Evolutionary conservation across 129 eudicot genomes (phyloP).

Genomic region (Pittosporum tobira): DNA sequence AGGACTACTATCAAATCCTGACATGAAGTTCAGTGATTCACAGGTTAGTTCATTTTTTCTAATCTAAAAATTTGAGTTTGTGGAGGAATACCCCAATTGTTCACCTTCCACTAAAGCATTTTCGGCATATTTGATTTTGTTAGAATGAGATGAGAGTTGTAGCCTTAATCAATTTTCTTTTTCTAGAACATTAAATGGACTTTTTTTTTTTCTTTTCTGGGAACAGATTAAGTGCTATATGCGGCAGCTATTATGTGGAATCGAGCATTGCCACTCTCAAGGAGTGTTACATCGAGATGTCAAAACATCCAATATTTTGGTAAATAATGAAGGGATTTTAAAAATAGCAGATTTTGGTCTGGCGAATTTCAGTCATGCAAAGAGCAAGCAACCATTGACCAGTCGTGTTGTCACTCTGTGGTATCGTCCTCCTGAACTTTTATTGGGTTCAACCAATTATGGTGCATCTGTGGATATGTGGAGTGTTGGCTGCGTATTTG

Average conservation of each 20-base stretch:
- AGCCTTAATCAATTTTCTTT: not conserved
- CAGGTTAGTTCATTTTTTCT: conserved; percentile 33
- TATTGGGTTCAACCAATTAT: conserved; percentile 61
- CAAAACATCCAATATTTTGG: conserved; percentile 67
- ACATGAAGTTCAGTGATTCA: conserved; percentile 52
- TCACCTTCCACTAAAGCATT: not conserved
- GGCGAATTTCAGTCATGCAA: conserved; percentile 43
- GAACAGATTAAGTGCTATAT: conserved; percentile 73
- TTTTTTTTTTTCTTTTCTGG: not conserved
- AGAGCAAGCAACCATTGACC: conserved; percentile 50
- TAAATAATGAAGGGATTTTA: conserved; percentile 61
- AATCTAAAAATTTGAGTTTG: not conserved
- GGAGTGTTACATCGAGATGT: conserved; percentile 81
- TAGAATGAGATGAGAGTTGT: not conserved
- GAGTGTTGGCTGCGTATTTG: conserved; percentile 89
- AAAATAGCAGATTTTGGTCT: conserved; percentile 87
- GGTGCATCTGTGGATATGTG: conserved; percentile 62
- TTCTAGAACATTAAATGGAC: not conserved
- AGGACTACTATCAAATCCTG: conserved; percentile 68
- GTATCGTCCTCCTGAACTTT: conserved; percentile 93
- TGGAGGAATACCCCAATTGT: not conserved
- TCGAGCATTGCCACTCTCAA: conserved; percentile 65
- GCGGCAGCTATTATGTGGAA: conserved; percentile 56
- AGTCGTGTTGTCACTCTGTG: conserved; percentile 86
- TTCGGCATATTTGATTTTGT: not conserved